Percentiles rank a stretch among this genome's conserved stretches.
phyloP scores from a whole-genome alignment of 768 basidiomycete species.

The Lactarius sp. region DNA sequence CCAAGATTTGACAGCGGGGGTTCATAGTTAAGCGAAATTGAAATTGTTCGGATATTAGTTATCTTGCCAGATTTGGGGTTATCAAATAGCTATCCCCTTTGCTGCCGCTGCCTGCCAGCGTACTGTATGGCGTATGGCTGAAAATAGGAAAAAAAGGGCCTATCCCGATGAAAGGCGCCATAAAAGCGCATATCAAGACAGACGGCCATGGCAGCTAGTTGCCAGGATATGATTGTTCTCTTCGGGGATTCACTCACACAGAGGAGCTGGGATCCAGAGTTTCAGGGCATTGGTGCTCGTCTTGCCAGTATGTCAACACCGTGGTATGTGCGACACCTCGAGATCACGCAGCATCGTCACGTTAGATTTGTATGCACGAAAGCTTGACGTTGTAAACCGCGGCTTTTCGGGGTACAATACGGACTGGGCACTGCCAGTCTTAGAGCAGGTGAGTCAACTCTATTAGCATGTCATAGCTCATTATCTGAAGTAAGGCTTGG shows the following conservation, averaged over 20 bases:
- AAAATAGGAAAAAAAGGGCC: too few relatives aligned
- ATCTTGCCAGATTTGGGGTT: too few relatives aligned
- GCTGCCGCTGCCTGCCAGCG: too few relatives aligned
- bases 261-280: conserved; percentile 47
- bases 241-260: conserved; percentile 85
- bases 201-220: conserved; percentile 49
- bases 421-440: conserved; percentile 76
- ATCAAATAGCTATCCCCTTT: too few relatives aligned
- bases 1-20: too few relatives aligned
- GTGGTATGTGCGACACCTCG: background rate
- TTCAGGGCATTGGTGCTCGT: conserved; percentile 59
- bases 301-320: conserved; percentile 50
- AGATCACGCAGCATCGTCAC: background rate
- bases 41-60: too few relatives aligned
- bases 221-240: conserved; percentile 65
- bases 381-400: conserved; percentile 82
- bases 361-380: conserved; percentile 70
- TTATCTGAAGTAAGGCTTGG: background rate
- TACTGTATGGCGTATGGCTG: too few relatives aligned
- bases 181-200: too few relatives aligned
- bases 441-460: conserved; percentile 54
- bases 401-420: conserved; percentile 85
- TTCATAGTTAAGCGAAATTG: too few relatives aligned
- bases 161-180: too few relatives aligned
- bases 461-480: background rate